These are phyloP conservation scores for Candida ortonii DNA, from an alignment of 805 yeast species.

Conservation along the genomic window DNA sequence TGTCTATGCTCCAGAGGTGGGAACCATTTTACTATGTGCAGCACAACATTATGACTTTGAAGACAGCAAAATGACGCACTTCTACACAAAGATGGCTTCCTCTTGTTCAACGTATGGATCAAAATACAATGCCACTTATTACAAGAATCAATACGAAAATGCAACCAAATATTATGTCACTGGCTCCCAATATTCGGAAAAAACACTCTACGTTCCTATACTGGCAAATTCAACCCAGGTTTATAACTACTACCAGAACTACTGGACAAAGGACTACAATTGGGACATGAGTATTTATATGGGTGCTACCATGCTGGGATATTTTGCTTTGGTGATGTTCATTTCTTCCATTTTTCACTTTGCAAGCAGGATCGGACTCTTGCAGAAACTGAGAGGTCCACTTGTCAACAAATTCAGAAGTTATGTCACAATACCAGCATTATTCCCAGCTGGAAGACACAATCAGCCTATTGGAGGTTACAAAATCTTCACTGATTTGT, in stretches of 20 bases:
- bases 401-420: slow-evolving; percentile 34
- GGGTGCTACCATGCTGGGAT: slow-evolving; percentile 37
- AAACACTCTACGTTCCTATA: slow-evolving; percentile 17
- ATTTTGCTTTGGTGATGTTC: slow-evolving; percentile 38
- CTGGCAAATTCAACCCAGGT: slow-evolving; percentile 12
- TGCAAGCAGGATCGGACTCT: slow-evolving; percentile 27
- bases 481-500: slow-evolving; percentile 17
- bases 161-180: slow-evolving; percentile 26
- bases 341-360: slow-evolving; percentile 34
- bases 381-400: slow-evolving; percentile 33
- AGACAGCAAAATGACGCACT: neutral
- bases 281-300: slow-evolving; percentile 30
- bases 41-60: slow-evolving; percentile 6
- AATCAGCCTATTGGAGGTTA: slow-evolving; percentile 15
- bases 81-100: slow-evolving; percentile 3
- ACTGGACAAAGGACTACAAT: slow-evolving; percentile 20
- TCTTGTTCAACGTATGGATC: slow-evolving; percentile 7
- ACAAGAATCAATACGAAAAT: slow-evolving; percentile 27
- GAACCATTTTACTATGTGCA: slow-evolving; percentile 15
- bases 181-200: slow-evolving; percentile 8
- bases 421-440: slow-evolving; percentile 40
- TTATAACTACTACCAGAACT: slow-evolving; percentile 6
- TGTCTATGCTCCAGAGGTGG: slow-evolving; percentile 19
- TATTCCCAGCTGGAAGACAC: slow-evolving; percentile 23
- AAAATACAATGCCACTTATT: neutral